These are phyloP conservation scores for Salix arbutifolia DNA, from an alignment of 345 rosid genomes.

Conservation along the genomic window DNA sequence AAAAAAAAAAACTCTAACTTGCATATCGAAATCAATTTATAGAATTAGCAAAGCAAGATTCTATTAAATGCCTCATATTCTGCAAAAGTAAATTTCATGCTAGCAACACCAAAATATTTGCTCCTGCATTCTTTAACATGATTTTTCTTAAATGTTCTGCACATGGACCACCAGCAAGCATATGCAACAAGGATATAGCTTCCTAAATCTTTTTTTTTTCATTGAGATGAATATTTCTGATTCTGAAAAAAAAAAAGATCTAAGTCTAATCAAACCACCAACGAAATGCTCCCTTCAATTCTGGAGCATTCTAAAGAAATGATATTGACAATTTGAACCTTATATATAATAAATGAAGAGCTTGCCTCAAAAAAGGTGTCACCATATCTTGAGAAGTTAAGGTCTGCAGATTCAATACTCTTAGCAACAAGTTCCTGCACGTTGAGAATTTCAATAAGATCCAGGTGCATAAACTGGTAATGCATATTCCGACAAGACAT, in stretches of 20 bases:
- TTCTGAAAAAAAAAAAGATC: neutral
- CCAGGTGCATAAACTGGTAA: neutral
- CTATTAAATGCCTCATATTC: neutral
- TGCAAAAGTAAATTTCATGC: neutral
- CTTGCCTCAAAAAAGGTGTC: slow-evolving; percentile 79
- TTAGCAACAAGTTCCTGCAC: slow-evolving; percentile 85
- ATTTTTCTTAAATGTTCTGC: neutral
- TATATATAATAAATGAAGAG: neutral
- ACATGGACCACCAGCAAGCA: neutral
- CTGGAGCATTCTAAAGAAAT: neutral
- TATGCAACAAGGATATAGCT: neutral
- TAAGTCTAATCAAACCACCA: neutral
- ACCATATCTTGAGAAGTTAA: slow-evolving; percentile 91
- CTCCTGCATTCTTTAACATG: neutral
- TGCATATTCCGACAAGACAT: neutral
- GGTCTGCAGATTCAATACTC: slow-evolving; percentile 80
- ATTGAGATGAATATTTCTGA: neutral
- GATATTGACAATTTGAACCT: neutral
- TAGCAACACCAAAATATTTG: neutral
- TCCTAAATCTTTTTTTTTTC: neutral
- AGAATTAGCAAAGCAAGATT: neutral
- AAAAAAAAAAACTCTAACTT: neutral
- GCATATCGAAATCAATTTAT: neutral
- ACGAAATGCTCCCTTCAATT: neutral
- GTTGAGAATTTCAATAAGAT: neutral